Percentiles rank a stretch among this genome's conserved stretches.
These are phyloP conservation scores for Sporothrix humicola DNA, from an alignment of 2,329 filamentous ascomycete species.

Conservation along the genomic window DNA sequence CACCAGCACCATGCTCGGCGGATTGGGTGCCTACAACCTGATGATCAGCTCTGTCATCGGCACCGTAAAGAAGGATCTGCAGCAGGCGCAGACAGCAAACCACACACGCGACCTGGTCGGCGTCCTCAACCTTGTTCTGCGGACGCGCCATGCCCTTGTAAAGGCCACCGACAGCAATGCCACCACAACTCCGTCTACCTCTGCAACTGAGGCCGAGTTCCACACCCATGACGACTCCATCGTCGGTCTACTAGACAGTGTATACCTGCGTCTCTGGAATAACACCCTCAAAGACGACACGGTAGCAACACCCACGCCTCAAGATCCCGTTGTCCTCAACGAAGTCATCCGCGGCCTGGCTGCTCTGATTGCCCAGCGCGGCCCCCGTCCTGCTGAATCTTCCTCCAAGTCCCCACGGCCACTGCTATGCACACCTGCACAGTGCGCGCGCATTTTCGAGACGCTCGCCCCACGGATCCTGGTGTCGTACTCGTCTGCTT, in stretches of 20 bases:
- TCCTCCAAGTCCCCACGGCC: neutral
- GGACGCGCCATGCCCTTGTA: slow-evolving; percentile 52
- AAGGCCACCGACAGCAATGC: slow-evolving; percentile 39
- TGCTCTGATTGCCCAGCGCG: slow-evolving; percentile 52
- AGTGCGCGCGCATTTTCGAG: slow-evolving; percentile 39
- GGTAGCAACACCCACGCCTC: slow-evolving; percentile 37
- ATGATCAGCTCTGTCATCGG: slow-evolving; percentile 55
- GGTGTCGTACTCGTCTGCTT: neutral
- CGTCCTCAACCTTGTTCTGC: slow-evolving; percentile 58
- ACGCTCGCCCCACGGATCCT: slow-evolving; percentile 34
- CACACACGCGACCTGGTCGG: slow-evolving; percentile 60
- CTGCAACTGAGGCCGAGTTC: slow-evolving; percentile 45
- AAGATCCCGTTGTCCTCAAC: slow-evolving; percentile 47
- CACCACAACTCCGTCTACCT: slow-evolving; percentile 39
- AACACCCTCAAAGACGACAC: slow-evolving; percentile 38
- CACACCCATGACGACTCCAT: slow-evolving; percentile 50
- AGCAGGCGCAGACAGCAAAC: slow-evolving; percentile 55
- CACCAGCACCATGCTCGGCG: slow-evolving; percentile 57
- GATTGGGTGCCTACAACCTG: slow-evolving; percentile 54
- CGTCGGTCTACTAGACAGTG: slow-evolving; percentile 51
- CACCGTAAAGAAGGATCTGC: slow-evolving; percentile 56
- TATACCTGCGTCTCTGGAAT: slow-evolving; percentile 50
- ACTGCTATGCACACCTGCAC: slow-evolving; percentile 47
- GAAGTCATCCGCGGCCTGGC: slow-evolving; percentile 56
- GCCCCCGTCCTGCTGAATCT: slow-evolving; percentile 38